Evolutionary conservation across 2,329 filamentous ascomycete species (phyloP).

Genomic region (Colletotrichum tanaceti): DNA sequence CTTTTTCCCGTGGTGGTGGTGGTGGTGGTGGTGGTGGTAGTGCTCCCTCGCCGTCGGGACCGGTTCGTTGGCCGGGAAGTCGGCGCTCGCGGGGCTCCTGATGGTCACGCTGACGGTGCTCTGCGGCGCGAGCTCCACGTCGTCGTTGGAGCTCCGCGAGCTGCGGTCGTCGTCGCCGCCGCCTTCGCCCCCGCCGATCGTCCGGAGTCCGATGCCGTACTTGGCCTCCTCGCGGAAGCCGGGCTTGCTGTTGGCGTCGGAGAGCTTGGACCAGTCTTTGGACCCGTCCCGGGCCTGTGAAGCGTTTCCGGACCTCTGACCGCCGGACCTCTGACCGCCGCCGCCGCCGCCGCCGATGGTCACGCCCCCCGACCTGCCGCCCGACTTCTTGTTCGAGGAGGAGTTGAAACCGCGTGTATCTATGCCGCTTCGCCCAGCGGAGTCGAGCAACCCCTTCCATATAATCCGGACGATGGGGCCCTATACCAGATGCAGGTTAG

Average conservation of each 20-base stretch:
- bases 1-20: constrained; percentile 24
- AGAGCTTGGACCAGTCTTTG: constrained; percentile 29
- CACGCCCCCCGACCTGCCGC: constrained; percentile 14
- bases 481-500: neutral
- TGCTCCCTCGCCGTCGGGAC: constrained; percentile 17
- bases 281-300: constrained; percentile 13
- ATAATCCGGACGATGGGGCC: constrained; percentile 28
- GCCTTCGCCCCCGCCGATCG: constrained; percentile 37
- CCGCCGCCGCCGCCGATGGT: constrained; percentile 39
- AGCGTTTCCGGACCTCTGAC: constrained; percentile 14
- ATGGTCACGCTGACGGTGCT: constrained; percentile 29
- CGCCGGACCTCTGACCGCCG: constrained; percentile 22
- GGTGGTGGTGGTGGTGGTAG: constrained; percentile 19
- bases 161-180: constrained; percentile 38
- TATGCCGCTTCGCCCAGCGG: constrained; percentile 21
- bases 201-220: constrained; percentile 42
- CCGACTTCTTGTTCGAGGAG: constrained; percentile 26
- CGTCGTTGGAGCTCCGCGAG: constrained; percentile 34
- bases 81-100: constrained; percentile 1
- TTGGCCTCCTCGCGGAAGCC: constrained; percentile 30
- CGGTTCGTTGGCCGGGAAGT: constrained; percentile 11
- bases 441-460: constrained; percentile 33
- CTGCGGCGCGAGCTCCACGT: constrained; percentile 23
- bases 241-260: constrained; percentile 1
- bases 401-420: constrained; percentile 10